These are phyloP conservation scores for Penicillium crystallinum DNA, from an alignment of 495 filamentous ascomycete genomes.

Conservation along the genomic window DNA sequence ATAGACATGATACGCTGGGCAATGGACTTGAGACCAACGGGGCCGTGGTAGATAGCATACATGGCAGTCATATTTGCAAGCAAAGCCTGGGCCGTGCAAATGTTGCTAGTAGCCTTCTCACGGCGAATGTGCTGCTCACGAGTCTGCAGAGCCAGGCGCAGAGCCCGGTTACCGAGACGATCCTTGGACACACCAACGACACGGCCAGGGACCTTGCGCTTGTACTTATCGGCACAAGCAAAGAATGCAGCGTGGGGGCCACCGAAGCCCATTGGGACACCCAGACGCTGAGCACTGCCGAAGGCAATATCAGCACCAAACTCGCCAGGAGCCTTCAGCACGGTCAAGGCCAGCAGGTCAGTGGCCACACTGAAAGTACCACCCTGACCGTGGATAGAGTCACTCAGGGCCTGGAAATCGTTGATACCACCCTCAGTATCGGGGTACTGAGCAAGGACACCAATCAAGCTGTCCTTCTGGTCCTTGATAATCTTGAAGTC, in stretches of 20 bases:
- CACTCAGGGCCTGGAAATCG: constrained; percentile 67
- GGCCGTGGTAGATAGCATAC: constrained; percentile 97
- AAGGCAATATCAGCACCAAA: constrained; percentile 97
- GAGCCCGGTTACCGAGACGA: constrained; percentile 75
- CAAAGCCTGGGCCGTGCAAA: constrained; percentile 93
- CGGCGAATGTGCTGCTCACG: constrained; percentile 95
- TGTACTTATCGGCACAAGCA: constrained; percentile 85
- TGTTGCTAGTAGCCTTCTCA: constrained; percentile 98
- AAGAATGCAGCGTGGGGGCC: constrained; percentile 98
- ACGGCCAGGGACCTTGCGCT: constrained; percentile 93
- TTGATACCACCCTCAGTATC: constrained; percentile 81
- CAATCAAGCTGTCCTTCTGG: constrained; percentile 78
- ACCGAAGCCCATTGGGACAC: constrained; percentile 90
- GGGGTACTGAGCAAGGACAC: constrained; percentile 92
- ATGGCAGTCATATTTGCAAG: constrained; percentile 97
- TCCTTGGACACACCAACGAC: constrained; percentile 93
- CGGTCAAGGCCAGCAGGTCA: constrained; percentile 83
- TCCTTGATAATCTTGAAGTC: constrained; percentile 59
- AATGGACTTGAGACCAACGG: constrained; percentile 76
- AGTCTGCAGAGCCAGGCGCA: constrained; percentile 86
- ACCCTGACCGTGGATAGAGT: constrained; percentile 72
- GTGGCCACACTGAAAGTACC: constrained; percentile 86
- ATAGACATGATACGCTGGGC: constrained; percentile 70
- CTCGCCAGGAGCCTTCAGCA: constrained; percentile 88
- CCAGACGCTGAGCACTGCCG: constrained; percentile 90